These are phyloP conservation scores for Neurospora hispaniola DNA, from an alignment of 495 filamentous ascomycete species.

Conservation along the genomic window DNA sequence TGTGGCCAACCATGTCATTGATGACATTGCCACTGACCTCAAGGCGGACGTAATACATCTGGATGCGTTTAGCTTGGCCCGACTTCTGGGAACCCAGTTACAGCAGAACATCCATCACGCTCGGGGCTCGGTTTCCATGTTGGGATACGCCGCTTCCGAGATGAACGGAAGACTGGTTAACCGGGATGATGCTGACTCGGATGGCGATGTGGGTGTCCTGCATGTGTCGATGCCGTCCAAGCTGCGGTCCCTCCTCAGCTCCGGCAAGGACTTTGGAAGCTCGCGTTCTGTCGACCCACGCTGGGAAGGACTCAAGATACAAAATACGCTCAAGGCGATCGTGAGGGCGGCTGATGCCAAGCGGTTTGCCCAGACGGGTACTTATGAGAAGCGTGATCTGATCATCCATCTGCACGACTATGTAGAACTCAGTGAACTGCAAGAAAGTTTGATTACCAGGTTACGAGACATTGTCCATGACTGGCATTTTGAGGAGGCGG, in stretches of 20 bases:
- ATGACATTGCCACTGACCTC: conserved; percentile 45
- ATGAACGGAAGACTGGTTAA: conserved; percentile 24
- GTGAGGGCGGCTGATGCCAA: conserved; percentile 21
- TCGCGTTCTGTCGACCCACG: conserved; percentile 16
- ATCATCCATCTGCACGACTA: conserved; percentile 79
- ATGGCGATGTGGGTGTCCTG: conserved; percentile 12
- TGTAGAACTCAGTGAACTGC: conserved; percentile 54
- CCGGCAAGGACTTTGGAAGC: conserved; percentile 1
- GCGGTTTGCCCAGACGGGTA: neutral
- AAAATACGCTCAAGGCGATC: conserved; percentile 29
- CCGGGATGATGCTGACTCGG: conserved; percentile 6
- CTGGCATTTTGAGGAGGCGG: conserved; percentile 25
- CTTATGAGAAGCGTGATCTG: conserved; percentile 15
- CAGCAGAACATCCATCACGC: conserved; percentile 46
- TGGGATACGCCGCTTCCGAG: conserved; percentile 55
- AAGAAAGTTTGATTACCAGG: conserved; percentile 50
- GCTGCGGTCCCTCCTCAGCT: conserved; percentile 13
- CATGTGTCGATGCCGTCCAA: conserved; percentile 13
- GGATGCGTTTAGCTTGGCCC: conserved; percentile 68
- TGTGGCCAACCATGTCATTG: conserved; percentile 21
- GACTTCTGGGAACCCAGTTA: conserved; percentile 62
- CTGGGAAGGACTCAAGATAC: conserved; percentile 35
- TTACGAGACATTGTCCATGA: conserved; percentile 62
- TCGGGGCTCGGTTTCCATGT: conserved; percentile 34
- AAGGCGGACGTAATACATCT: conserved; percentile 69